These are phyloP conservation scores for Fagopyrum homotropicum DNA, from an alignment of 148 eudicot genomes.

Conservation along the genomic window DNA sequence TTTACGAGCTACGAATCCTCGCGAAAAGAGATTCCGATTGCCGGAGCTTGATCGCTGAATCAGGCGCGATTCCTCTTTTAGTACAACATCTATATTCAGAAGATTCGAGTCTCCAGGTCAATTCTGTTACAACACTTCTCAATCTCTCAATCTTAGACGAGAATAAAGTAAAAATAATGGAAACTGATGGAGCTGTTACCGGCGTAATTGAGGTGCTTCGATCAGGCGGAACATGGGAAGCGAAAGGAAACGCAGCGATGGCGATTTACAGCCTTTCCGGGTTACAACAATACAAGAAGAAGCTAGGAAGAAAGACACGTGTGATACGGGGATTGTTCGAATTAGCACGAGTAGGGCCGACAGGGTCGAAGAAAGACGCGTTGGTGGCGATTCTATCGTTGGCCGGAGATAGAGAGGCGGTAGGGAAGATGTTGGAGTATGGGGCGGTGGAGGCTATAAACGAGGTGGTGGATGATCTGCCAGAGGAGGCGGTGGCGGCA, in stretches of 20 bases:
- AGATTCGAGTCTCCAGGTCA: slow-evolving; percentile 54
- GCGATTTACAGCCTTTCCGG: slow-evolving; percentile 67
- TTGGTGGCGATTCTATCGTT: slow-evolving; percentile 68
- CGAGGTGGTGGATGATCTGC: slow-evolving; percentile 42
- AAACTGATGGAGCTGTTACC: slow-evolving; percentile 57
- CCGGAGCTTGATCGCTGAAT: slow-evolving; percentile 67
- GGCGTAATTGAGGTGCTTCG: slow-evolving; percentile 69
- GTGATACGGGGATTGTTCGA: slow-evolving; percentile 68
- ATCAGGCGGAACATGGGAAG: slow-evolving; percentile 84
- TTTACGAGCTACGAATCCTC: slow-evolving; percentile 73
- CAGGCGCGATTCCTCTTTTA: slow-evolving; percentile 55
- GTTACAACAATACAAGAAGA: slow-evolving; percentile 44
- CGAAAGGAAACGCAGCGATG: slow-evolving; percentile 91
- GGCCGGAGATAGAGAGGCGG: slow-evolving; percentile 73
- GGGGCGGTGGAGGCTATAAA: slow-evolving; percentile 56
- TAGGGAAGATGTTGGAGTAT: slow-evolving; percentile 52
- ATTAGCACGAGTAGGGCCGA: slow-evolving; percentile 55
- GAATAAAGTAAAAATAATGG: slow-evolving; percentile 70
- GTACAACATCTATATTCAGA: slow-evolving; percentile 45
- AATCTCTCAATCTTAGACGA: slow-evolving; percentile 74
- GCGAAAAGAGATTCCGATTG: slow-evolving; percentile 78
- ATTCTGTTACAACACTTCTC: slow-evolving; percentile 72
- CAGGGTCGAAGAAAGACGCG: slow-evolving; percentile 54
- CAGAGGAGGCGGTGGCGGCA: slow-evolving; percentile 63
- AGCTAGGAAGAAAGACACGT: slow-evolving; percentile 60